Conservation (phyloP, 2,329 filamentous ascomycete genomes). For the Pseudopyricularia cyperi region DNA sequence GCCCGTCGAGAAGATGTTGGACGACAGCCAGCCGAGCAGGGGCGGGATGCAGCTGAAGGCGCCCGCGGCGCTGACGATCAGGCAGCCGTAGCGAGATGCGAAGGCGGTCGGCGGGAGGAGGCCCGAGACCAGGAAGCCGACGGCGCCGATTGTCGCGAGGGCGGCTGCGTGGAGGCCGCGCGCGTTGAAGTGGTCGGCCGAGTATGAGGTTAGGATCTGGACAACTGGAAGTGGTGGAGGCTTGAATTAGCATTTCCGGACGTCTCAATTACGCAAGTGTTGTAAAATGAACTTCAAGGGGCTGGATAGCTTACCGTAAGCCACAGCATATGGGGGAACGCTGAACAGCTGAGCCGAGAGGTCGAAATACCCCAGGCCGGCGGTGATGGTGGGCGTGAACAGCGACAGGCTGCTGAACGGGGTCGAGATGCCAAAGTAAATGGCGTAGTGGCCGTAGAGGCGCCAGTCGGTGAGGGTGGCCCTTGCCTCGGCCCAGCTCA, state of each 20-base stretch:
- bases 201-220: constrained; percentile 27
- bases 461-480: constrained; percentile 52
- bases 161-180: constrained; percentile 37
- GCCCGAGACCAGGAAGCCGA: constrained; percentile 40
- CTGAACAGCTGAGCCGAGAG: constrained; percentile 53
- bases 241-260: neutral
- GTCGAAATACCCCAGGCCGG: constrained; percentile 34
- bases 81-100: constrained; percentile 37
- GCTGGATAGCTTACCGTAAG: constrained; percentile 27
- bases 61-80: constrained; percentile 39
- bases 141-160: constrained; percentile 34
- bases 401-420: constrained; percentile 48
- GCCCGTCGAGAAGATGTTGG: constrained; percentile 37
- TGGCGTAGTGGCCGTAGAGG: constrained; percentile 53
- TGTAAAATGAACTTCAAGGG: neutral
- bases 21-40: constrained; percentile 38
- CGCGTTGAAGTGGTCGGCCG: constrained; percentile 31
- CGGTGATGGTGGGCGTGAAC: constrained; percentile 48
- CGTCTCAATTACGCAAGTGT: neutral
- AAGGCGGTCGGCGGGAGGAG: constrained; percentile 34
- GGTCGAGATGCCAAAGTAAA: constrained; percentile 35
- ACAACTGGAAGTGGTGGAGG: constrained; percentile 10
- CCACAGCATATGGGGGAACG: constrained; percentile 50
- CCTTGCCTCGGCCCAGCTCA: constrained; percentile 56
- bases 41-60: constrained; percentile 43